Base-by-base conservation (phyloP, 495 filamentous ascomycete species). In the Xanthoparmelia taractica region DNA sequence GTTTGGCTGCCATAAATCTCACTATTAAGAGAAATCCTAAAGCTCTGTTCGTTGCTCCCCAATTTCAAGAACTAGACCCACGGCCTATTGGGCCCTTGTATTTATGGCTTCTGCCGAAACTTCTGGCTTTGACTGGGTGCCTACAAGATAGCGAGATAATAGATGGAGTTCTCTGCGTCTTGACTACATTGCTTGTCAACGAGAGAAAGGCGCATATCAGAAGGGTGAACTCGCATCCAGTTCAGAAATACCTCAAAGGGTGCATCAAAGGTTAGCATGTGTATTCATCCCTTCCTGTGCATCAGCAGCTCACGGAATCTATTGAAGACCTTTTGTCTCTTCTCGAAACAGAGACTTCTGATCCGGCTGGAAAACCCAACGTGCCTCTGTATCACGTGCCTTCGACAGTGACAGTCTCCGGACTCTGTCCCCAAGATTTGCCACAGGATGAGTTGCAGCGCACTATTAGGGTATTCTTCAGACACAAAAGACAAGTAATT, bases 1-100 rank as follows among this genome's bases (percentile, higher is more conserved):
- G 89, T 61, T 74, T 92, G 50, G 79, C 86, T 63, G 89, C 91
- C 11, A 82, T 97, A 40, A 79, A 84, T 57, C 76, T 85, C 34
- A 86, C 86, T 8, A 79, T 97, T 63, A 79, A 83, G 59, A 87
- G 90, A 68, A 87, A 85, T 6, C 92, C 94, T 0, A 76, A 83
- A 41, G 82, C 88, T 18, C 73, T 97, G n/a, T 78, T 81, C 54
- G 83, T 72, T 55, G 70, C 72, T 20, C 73, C 75, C 43, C 74
- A 74, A 25, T 63, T 64, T 1, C 68, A 69, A 40, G 40, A 47
- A 34, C 20, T 13, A 25, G 34, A 68, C 45, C 63, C 59, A 27
- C 13, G 37, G 67, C 60, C 38, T 77, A 75, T 63, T 69, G 77
- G 34, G 31, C 90, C 88, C 17, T 76, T 96, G 29, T 89, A 86